A percentile compares a stretch with the other conserved stretches of the same genome.
Evolutionary conservation across 768 basidiomycete genomes (phyloP).

Genomic region (Lyophyllum shimeji): DNA sequence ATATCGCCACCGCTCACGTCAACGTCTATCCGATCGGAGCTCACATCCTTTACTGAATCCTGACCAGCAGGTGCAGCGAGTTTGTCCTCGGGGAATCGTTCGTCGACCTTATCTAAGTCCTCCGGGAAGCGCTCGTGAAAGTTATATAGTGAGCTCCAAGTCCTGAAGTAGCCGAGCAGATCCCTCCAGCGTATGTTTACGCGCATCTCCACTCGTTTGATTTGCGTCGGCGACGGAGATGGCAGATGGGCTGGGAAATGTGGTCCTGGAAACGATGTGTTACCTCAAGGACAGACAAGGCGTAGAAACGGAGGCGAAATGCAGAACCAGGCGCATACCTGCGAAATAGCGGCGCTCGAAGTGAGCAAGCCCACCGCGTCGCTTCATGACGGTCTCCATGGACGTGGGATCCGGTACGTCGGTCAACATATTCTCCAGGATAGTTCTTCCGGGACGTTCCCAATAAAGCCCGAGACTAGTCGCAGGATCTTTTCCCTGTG

Average conservation of each 20-base stretch:
- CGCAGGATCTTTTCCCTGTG: conserved; percentile 53
- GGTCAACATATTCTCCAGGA: conserved; percentile 69
- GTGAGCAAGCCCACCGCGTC: conserved; percentile 34
- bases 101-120: conserved; percentile 41
- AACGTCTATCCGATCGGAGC: conserved; percentile 12
- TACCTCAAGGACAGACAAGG: background rate
- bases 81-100: conserved; percentile 34
- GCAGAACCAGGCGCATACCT: conserved; percentile 32
- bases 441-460: conserved; percentile 77
- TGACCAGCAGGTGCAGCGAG: background rate
- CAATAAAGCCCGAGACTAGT: conserved; percentile 72
- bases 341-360: conserved; percentile 60
- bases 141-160: conserved; percentile 68
- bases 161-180: conserved; percentile 66
- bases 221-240: conserved; percentile 20
- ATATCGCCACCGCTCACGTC: conserved; percentile 56
- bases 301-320: background rate
- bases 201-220: conserved; percentile 51
- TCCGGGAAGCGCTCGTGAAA: conserved; percentile 64
- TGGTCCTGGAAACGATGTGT: conserved; percentile 8
- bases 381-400: conserved; percentile 21
- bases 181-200: conserved; percentile 65
- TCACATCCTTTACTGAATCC: background rate
- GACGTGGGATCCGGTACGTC: conserved; percentile 58
- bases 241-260: conserved; percentile 15